These are phyloP conservation scores for Rosellinia necatrix DNA, from an alignment of 2,329 filamentous ascomycete genomes.

Conservation along the genomic window DNA sequence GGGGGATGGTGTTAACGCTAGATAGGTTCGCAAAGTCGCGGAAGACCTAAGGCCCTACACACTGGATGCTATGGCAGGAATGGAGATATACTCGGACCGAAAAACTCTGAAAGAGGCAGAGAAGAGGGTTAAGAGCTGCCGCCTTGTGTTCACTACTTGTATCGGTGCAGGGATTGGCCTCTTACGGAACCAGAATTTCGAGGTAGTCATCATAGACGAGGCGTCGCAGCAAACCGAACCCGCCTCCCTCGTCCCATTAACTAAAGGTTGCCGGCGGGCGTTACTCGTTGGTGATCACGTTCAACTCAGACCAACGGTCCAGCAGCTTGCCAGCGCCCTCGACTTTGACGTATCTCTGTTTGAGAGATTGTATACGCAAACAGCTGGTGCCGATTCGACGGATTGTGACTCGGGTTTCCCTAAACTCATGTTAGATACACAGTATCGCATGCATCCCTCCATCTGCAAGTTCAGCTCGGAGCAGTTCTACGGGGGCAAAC, in stretches of 20 bases:
- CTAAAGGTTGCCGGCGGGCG: slow-evolving; percentile 16
- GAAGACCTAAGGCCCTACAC: slow-evolving; percentile 13
- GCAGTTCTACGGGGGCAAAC: slow-evolving; percentile 13
- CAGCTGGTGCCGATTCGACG: not conserved
- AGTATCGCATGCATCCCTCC: slow-evolving; percentile 21
- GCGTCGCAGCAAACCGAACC: slow-evolving; percentile 19
- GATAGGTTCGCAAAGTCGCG: slow-evolving; percentile 2
- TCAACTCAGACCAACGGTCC: slow-evolving; percentile 14
- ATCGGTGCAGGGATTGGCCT: slow-evolving; percentile 15
- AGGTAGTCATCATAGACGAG: slow-evolving; percentile 18
- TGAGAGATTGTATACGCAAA: slow-evolving; percentile 9
- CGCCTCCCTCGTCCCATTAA: slow-evolving; percentile 15
- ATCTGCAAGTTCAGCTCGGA: slow-evolving; percentile 17
- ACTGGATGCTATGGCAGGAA: slow-evolving; percentile 13
- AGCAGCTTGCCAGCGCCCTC: slow-evolving; percentile 8
- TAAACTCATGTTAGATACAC: slow-evolving; percentile 16
- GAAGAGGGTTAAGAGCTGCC: slow-evolving; percentile 9
- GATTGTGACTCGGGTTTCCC: not conserved
- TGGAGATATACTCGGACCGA: slow-evolving; percentile 10
- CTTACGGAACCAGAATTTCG: slow-evolving; percentile 12
- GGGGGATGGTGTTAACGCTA: not conserved
- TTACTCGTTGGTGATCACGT: slow-evolving; percentile 18
- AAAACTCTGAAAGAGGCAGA: slow-evolving; percentile 8
- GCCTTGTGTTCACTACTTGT: slow-evolving; percentile 10
- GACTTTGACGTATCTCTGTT: slow-evolving; percentile 17